phyloP scores from a whole-genome alignment of 2,329 filamentous ascomycete species.

The Alternaria brassicae region DNA sequence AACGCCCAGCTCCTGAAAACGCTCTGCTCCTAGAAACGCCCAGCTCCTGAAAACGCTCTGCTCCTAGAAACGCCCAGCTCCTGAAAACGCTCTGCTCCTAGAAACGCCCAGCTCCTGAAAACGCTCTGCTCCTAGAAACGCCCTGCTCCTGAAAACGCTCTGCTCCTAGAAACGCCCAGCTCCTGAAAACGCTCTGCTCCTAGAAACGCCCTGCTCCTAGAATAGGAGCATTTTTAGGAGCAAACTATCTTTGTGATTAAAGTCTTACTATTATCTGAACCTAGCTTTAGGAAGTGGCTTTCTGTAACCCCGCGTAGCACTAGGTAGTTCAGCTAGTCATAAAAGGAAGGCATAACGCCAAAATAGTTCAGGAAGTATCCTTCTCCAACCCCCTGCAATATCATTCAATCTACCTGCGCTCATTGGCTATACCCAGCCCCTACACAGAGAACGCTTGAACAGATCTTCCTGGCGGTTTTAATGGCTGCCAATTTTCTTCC shows the following conservation, averaged over 20 bases:
- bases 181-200: too few relatives aligned
- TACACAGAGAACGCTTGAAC: too few relatives aligned
- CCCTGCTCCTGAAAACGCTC: too few relatives aligned
- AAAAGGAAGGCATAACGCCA: neutral
- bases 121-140: too few relatives aligned
- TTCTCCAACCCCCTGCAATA: neutral
- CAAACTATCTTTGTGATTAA: neutral
- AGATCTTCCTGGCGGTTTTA: neutral
- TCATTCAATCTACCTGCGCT: neutral
- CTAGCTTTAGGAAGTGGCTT: neutral
- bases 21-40: too few relatives aligned
- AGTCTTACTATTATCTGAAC: conserved; percentile 5
- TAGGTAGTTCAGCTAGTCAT: neutral
- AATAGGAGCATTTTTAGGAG: neutral
- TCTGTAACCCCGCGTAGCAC: neutral
- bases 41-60: too few relatives aligned
- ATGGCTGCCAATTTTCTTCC: neutral
- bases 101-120: too few relatives aligned
- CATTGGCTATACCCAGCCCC: neutral
- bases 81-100: neutral
- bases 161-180: too few relatives aligned
- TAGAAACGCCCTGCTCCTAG: too few relatives aligned
- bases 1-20: too few relatives aligned
- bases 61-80: neutral
- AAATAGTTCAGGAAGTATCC: conserved; percentile 4